phyloP scores from a whole-genome alignment of 2,329 filamentous ascomycete species.

The Paracamarosporium sp. region DNA sequence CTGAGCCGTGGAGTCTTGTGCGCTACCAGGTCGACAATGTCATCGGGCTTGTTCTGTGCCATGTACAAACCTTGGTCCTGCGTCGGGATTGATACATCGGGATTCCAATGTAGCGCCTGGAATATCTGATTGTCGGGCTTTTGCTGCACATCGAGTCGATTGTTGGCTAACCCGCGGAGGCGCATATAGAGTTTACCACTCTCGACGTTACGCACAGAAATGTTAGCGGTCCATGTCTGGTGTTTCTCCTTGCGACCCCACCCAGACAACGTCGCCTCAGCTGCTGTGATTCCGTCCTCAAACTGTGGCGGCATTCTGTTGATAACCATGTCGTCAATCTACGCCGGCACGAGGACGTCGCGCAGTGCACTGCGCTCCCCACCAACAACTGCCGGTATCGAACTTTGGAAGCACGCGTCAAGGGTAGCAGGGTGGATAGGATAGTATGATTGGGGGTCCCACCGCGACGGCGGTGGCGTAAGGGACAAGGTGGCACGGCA shows the following conservation, averaged over 20 bases:
- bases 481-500: not conserved
- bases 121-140: too few relatives aligned
- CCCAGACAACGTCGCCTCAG: not conserved
- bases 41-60: not conserved
- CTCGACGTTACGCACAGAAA: too few relatives aligned
- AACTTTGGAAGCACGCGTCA: constrained; percentile 36
- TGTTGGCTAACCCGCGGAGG: too few relatives aligned
- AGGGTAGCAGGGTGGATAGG: constrained; percentile 33
- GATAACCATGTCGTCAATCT: constrained; percentile 31
- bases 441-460: constrained; percentile 22
- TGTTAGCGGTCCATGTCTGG: too few relatives aligned
- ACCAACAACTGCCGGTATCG: constrained; percentile 17
- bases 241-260: not conserved
- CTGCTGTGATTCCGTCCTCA: not conserved
- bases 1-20: constrained; percentile 42
- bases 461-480: not conserved
- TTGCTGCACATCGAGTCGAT: too few relatives aligned
- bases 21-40: constrained; percentile 37
- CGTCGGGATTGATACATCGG: too few relatives aligned
- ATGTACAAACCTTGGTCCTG: constrained; percentile 2
- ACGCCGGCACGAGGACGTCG: constrained; percentile 24
- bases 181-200: too few relatives aligned
- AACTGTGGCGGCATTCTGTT: constrained; percentile 1
- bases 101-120: too few relatives aligned
- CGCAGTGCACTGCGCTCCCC: constrained; percentile 15